phyloP scores from a whole-genome alignment of 352 stramenopile genomes.

The Globisporangium solare region DNA sequence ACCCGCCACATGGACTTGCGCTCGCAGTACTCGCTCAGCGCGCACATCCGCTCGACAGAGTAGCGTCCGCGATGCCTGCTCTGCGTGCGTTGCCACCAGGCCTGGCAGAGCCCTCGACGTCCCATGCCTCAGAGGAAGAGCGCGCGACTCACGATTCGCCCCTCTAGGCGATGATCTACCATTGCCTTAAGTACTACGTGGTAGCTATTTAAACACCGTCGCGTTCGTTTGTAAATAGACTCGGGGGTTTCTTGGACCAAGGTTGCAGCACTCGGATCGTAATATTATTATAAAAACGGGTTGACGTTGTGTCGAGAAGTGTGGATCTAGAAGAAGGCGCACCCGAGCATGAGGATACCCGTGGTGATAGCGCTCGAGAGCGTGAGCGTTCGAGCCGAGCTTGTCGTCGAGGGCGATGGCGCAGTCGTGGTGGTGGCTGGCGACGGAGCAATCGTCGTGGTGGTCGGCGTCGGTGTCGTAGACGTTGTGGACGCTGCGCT shows the following conservation, averaged over 20 bases:
- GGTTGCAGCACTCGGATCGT: too few relatives aligned
- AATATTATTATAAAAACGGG: neutral
- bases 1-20: conserved; percentile 5
- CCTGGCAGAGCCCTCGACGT: too few relatives aligned
- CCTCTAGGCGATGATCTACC: too few relatives aligned
- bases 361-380: neutral
- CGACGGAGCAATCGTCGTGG: neutral
- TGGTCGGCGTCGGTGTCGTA: neutral
- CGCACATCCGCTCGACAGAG: conserved; percentile 21
- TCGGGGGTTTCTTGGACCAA: too few relatives aligned
- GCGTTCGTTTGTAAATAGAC: too few relatives aligned
- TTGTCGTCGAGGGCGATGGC: neutral
- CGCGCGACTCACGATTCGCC: too few relatives aligned
- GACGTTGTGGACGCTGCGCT: neutral
- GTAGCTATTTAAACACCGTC: too few relatives aligned
- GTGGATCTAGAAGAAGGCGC: neutral
- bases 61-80: conserved; percentile 12
- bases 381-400: neutral
- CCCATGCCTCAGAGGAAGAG: too few relatives aligned
- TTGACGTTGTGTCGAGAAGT: neutral
- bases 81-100: too few relatives aligned
- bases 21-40: conserved; percentile 16
- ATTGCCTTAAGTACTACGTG: too few relatives aligned
- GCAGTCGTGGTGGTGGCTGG: neutral
- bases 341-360: neutral